These are phyloP conservation scores for Pholiota adiposa DNA, from an alignment of 1,284 basidiomycete genomes.

Conservation along the genomic window DNA sequence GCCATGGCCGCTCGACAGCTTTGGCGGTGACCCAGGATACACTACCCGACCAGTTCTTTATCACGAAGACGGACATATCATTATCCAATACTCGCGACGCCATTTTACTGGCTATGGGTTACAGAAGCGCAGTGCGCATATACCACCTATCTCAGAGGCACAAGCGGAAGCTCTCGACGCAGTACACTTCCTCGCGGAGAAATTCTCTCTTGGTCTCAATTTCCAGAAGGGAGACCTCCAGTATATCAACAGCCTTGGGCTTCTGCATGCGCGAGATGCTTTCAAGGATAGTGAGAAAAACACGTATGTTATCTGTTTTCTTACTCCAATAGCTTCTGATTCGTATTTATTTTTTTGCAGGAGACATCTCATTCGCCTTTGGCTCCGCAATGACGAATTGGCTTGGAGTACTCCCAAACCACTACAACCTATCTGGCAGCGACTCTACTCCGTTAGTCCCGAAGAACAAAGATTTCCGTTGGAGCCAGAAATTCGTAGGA, in stretches of 20 bases:
- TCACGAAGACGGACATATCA: constrained; percentile 40
- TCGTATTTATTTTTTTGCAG: constrained; percentile 24
- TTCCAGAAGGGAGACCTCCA: constrained; percentile 55
- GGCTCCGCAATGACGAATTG: constrained; percentile 41
- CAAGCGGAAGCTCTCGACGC: constrained; percentile 52
- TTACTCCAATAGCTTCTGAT: constrained; percentile 27
- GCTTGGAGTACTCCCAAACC: constrained; percentile 40
- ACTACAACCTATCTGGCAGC: constrained; percentile 35
- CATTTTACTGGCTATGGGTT: constrained; percentile 42
- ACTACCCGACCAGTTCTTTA: constrained; percentile 44
- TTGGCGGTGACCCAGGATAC: constrained; percentile 42
- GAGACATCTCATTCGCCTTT: constrained; percentile 33
- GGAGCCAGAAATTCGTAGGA: constrained; percentile 37
- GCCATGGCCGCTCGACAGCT: constrained; percentile 46
- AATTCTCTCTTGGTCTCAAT: constrained; percentile 46
- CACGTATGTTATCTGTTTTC: constrained; percentile 43
- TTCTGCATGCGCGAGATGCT: constrained; percentile 49
- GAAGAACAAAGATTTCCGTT: constrained; percentile 39
- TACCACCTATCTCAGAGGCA: constrained; percentile 52
- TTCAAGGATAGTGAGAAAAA: constrained; percentile 45
- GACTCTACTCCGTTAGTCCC: constrained; percentile 33
- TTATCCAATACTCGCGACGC: constrained; percentile 52
- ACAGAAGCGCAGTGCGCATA: constrained; percentile 28
- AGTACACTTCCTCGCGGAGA: constrained; percentile 49
- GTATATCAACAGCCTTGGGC: constrained; percentile 50